Conservation (phyloP, 768 basidiomycete genomes). For the Infundibulicybe gibba region DNA sequence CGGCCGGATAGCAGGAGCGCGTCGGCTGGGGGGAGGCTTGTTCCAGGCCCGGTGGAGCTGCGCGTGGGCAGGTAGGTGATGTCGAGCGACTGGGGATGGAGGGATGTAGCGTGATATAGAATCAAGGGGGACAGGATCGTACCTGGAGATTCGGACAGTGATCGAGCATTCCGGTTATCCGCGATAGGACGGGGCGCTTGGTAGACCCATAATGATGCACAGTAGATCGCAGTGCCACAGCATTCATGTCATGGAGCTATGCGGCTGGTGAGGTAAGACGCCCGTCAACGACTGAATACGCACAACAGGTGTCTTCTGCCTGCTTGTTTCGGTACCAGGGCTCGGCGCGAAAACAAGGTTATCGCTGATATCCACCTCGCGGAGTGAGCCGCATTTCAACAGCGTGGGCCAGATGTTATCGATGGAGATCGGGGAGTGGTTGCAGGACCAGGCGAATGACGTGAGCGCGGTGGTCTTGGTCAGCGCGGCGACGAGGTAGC, state of each 20-base stretch:
- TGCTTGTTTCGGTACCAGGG: slow-evolving; percentile 5
- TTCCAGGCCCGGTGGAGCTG: slow-evolving; percentile 11
- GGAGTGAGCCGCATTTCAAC: slow-evolving; percentile 38
- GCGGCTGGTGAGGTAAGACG: background rate
- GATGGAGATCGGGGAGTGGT: slow-evolving; percentile 58
- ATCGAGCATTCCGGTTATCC: slow-evolving; percentile 49
- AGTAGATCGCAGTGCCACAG: slow-evolving; percentile 46
- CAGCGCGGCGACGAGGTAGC: slow-evolving; percentile 48
- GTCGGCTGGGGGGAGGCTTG: slow-evolving; percentile 42
- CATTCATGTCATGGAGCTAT: slow-evolving; percentile 43
- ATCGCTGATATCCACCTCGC: slow-evolving; percentile 47
- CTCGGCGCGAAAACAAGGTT: slow-evolving; percentile 43
- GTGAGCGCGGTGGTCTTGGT: slow-evolving; percentile 46
- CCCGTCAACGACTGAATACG: slow-evolving; percentile 6
- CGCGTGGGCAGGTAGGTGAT: slow-evolving; percentile 42
- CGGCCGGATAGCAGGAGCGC: slow-evolving; percentile 54
- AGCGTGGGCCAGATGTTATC: slow-evolving; percentile 53
- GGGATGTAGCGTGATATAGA: slow-evolving; percentile 7
- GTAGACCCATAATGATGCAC: slow-evolving; percentile 50
- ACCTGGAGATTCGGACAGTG: slow-evolving; percentile 59
- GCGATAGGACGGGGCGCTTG: slow-evolving; percentile 46
- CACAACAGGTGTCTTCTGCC: slow-evolving; percentile 16
- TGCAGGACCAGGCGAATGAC: slow-evolving; percentile 58
- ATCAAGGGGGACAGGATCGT: slow-evolving; percentile 8
- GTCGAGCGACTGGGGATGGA: slow-evolving; percentile 30